phyloP scores from a whole-genome alignment of 2,329 filamentous ascomycete species.

The Dactylellina leptospora region DNA sequence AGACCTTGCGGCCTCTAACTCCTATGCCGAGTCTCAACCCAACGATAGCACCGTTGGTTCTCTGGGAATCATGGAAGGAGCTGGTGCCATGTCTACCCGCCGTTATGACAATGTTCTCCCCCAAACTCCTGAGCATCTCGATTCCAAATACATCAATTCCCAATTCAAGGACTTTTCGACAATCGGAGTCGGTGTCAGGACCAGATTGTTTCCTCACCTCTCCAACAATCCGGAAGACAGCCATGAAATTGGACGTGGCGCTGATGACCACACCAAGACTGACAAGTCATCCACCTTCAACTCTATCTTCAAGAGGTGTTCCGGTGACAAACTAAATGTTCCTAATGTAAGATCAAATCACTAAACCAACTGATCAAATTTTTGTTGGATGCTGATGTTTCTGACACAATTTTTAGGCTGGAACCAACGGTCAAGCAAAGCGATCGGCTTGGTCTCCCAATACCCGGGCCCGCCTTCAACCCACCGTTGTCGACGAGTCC shows the following conservation, averaged over 20 bases:
- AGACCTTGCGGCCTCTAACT: conserved; percentile 19
- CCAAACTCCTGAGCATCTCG: conserved; percentile 25
- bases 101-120: conserved; percentile 34
- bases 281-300: conserved; percentile 36
- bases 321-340: conserved; percentile 22
- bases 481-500: conserved; percentile 43
- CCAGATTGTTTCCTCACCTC: conserved; percentile 42
- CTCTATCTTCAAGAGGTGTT: conserved; percentile 26
- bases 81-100: conserved; percentile 49
- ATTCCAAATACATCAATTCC: conserved; percentile 44
- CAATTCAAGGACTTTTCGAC: conserved; percentile 49
- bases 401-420: conserved; percentile 12
- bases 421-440: conserved; percentile 27
- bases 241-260: conserved; percentile 39
- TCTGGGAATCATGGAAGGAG: conserved; percentile 36
- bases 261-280: conserved; percentile 41
- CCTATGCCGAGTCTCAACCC: conserved; percentile 11
- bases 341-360: conserved; percentile 12
- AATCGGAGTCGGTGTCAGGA: conserved; percentile 41
- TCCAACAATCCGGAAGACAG: conserved; percentile 44
- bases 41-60: conserved; percentile 40
- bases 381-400: neutral
- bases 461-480: conserved; percentile 37
- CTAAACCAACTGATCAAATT: neutral
- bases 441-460: conserved; percentile 34